phyloP scores from a whole-genome alignment of 495 filamentous ascomycete species.

The Neurospora pannonica region DNA sequence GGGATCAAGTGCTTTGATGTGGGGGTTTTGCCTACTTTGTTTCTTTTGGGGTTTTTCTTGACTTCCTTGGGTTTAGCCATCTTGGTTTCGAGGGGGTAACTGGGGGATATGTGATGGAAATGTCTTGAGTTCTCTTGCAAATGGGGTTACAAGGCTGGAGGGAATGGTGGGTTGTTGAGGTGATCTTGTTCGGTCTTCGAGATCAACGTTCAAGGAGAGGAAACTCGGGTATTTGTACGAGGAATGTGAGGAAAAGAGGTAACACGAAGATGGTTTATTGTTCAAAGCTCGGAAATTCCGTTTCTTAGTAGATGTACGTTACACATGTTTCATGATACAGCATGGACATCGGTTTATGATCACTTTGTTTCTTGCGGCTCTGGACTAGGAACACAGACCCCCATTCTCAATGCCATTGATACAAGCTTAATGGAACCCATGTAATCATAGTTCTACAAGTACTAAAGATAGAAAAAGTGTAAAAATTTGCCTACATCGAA shows the following conservation, averaged over 20 bases:
- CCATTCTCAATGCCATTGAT: not conserved
- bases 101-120: too few species aligned
- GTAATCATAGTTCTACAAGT: accelerated
- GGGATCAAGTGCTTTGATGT: too few species aligned
- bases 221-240: not conserved
- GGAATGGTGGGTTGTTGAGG: not conserved
- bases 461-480: not conserved
- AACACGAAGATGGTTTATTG: not conserved
- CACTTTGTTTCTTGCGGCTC: not conserved
- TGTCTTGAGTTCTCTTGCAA: too few species aligned
- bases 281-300: not conserved
- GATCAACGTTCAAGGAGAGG: not conserved
- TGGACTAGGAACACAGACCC: not conserved
- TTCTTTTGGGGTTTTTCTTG: too few species aligned
- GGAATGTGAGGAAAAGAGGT: not conserved
- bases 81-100: too few species aligned
- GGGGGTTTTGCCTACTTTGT: too few species aligned
- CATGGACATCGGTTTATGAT: not conserved
- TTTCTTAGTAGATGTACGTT: not conserved
- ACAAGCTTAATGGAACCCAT: not conserved
- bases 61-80: too few species aligned
- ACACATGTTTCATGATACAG: not conserved
- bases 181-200: not conserved
- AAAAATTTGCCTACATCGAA: not conserved
- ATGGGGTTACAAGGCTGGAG: too few species aligned